A percentile compares a stretch with the other conserved stretches of the same genome.
Evolutionary conservation across 2,329 filamentous ascomycete genomes (phyloP).

Genomic region (Phyllosticta citrichinensis): DNA sequence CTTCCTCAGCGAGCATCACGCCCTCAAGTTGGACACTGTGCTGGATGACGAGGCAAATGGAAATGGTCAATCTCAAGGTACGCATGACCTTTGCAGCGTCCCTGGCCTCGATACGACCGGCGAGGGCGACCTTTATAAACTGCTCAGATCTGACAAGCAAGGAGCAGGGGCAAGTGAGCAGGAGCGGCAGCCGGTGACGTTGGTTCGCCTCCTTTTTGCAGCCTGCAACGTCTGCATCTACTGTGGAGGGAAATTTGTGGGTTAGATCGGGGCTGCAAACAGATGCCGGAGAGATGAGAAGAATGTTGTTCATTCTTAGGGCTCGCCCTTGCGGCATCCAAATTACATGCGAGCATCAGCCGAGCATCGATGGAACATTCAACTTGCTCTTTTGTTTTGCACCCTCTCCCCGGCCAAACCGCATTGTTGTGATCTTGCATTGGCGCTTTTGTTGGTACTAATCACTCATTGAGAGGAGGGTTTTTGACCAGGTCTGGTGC

Average conservation of each 20-base stretch:
- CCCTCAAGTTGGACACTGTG: slow-evolving; percentile 12
- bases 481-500: background rate
- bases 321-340: background rate
- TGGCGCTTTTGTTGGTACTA: background rate
- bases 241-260: slow-evolving; percentile 27
- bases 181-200: slow-evolving; percentile 11
- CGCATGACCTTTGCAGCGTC: background rate
- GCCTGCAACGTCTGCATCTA: slow-evolving; percentile 29
- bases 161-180: background rate
- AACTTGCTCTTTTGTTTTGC: background rate
- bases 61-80: background rate
- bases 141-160: slow-evolving; percentile 3
- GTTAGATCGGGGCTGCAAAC: slow-evolving; percentile 6
- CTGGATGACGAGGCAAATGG: background rate
- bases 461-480: background rate
- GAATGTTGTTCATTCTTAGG: background rate
- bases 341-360: background rate
- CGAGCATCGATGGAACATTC: background rate
- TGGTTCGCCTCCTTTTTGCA: slow-evolving; percentile 23
- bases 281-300: background rate
- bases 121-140: background rate
- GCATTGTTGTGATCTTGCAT: background rate
- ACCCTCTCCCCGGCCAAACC: background rate
- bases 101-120: background rate
- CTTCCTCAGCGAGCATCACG: slow-evolving; percentile 36